Evolutionary conservation across 305 asterid genomes (phyloP).

Genomic region (Rubia occidens): DNA sequence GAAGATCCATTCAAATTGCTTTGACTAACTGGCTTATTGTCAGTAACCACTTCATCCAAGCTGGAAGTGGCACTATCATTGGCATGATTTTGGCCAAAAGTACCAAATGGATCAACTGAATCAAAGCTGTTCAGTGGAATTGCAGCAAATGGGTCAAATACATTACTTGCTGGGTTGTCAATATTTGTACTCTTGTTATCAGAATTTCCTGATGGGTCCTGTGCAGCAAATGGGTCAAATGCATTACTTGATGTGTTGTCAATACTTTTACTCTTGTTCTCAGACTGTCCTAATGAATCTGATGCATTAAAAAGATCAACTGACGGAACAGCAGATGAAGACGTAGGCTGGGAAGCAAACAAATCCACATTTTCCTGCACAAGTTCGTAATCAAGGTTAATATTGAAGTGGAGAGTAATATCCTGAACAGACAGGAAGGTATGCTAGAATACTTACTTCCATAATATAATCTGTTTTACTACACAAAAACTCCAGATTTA

Average conservation of each 20-base stretch:
- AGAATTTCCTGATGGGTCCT: constrained; percentile 42
- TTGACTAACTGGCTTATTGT: constrained; percentile 23
- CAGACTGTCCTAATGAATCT: constrained; percentile 39
- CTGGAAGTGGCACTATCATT: constrained; percentile 30
- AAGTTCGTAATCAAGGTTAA: constrained; percentile 6
- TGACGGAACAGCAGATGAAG: constrained; percentile 46
- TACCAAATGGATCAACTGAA: constrained; percentile 44
- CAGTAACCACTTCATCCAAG: constrained; percentile 35
- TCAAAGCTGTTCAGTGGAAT: constrained; percentile 57
- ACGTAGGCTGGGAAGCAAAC: constrained; percentile 55
- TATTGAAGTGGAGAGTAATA: not conserved
- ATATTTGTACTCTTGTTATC: constrained; percentile 31
- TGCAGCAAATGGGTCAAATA: constrained; percentile 65
- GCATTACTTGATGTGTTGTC: constrained; percentile 26
- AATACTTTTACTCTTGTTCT: constrained; percentile 29
- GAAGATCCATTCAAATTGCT: constrained; percentile 21
- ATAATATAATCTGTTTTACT: not conserved
- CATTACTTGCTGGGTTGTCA: constrained; percentile 24
- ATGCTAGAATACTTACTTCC: not conserved
- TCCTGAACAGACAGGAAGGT: constrained; percentile 1
- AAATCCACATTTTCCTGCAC: constrained; percentile 44
- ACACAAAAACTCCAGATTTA: not conserved
- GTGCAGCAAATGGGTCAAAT: constrained; percentile 67
- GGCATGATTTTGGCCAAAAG: constrained; percentile 35
- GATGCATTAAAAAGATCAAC: constrained; percentile 66